These are phyloP conservation scores for Dendrothele bispora DNA, from an alignment of 768 basidiomycete genomes.

Conservation along the genomic window DNA sequence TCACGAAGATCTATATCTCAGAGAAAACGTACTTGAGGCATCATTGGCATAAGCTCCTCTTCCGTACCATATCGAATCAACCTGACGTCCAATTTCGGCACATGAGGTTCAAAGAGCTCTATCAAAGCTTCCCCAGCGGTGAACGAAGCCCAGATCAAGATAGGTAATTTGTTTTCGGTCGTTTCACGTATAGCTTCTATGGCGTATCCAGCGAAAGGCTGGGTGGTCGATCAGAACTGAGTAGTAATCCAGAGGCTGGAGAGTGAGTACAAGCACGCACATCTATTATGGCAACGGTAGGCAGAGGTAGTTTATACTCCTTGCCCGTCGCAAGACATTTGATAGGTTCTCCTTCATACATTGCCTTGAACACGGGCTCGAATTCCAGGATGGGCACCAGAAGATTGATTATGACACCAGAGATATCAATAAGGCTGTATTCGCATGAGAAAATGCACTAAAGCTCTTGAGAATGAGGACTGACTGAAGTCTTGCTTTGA, in stretches of 20 bases:
- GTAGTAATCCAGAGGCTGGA: neutral
- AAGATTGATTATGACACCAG: neutral
- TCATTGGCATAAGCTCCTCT: neutral
- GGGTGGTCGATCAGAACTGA: neutral
- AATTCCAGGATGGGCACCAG: neutral
- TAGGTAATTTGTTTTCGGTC: neutral
- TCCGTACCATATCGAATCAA: too few relatives aligned
- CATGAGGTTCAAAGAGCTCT: neutral
- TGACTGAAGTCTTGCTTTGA: too few relatives aligned
- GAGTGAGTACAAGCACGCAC: neutral
- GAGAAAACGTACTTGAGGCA: neutral
- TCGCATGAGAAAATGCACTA: neutral
- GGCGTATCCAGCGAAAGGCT: neutral
- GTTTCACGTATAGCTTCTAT: neutral
- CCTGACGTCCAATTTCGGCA: too few relatives aligned
- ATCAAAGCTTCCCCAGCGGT: neutral
- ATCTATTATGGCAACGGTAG: conserved; percentile 3
- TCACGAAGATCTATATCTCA: neutral
- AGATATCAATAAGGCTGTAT: conserved; percentile 1
- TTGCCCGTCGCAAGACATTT: neutral
- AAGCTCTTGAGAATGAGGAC: too few relatives aligned
- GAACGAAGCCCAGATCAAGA: neutral
- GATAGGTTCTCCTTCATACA: neutral
- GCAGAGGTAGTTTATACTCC: neutral
- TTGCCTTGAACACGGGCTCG: neutral